Base-by-base conservation (phyloP, 176 grass and related monocot species). In the Pontederia crassipes region DNA sequence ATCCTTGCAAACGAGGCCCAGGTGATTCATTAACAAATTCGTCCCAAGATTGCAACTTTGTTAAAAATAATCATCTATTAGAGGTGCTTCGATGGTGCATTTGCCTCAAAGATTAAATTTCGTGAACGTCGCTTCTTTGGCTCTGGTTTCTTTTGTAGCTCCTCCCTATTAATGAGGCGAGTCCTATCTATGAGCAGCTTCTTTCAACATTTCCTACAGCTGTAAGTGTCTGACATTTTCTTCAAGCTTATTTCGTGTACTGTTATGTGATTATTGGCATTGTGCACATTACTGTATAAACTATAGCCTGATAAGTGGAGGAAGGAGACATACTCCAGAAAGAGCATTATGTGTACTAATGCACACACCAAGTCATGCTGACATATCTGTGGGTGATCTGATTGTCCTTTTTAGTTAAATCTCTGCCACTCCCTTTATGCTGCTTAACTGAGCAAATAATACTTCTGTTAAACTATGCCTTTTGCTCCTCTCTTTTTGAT, bases 161-260 rank as follows among this genome's bases (percentile, higher is more conserved):
- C 61, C 84, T 91, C 13, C 79, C 84, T 49, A 82, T 97, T 45
- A 55, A 65, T 7, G 93, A 97, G 70, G 83, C 87, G 10, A 69
- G 76, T 58, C 81, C 92, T 4, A 85, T 96, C 45, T 96, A 90
- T 40, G 87, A 97, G 84, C 87, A 83, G 66, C 81, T 97, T 49
- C 86, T 97, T 15, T 50, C 81, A 55, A 85, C 79, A 17, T 91
- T 88, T 67, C 93, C 93, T 4, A 97, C 87, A 2, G 81, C 84
- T 10, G 84, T 92, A 77, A 85, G 81, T 74, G 63, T 65, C 62
- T 51, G 2, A 51, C 48, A 65, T 57, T 9, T 2, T 67, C 52
- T 50, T 54, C 1, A 62, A 48, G 9, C 9, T 12, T 47, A n/a
- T 17, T 51, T 48, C 3, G 17, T 48, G 1, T 20, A 47, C 3